These are phyloP conservation scores for Pythium grandisporangium DNA, from an alignment of 352 stramenopile species.

Conservation along the genomic window DNA sequence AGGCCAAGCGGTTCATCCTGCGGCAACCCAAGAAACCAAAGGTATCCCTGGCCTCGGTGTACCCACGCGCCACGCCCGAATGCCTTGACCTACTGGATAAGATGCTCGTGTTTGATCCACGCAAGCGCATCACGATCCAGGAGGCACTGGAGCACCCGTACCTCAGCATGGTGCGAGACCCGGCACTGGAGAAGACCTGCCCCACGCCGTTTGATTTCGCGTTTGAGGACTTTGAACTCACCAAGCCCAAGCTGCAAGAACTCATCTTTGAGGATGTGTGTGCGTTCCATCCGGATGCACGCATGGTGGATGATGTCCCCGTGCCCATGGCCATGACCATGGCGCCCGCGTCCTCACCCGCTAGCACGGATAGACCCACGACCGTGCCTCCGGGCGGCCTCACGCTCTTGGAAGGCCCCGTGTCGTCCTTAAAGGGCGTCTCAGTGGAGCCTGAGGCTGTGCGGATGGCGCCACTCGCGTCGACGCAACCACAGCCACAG, in stretches of 20 bases:
- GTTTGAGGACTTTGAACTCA: constrained; percentile 86
- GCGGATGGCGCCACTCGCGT: no score
- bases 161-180: constrained; percentile 65
- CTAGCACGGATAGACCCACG: no score
- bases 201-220: constrained; percentile 77
- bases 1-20: constrained; percentile 84
- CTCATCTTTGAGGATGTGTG: constrained; percentile 90
- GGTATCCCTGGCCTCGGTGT: constrained; percentile 76
- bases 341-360: constrained; percentile 6
- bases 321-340: no score
- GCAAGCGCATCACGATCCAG: constrained; percentile 74
- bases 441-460: no score
- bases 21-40: constrained; percentile 82
- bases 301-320: constrained; percentile 49
- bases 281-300: constrained; percentile 78
- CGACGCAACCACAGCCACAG: no score
- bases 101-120: constrained; percentile 92
- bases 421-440: no score
- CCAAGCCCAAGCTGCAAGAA: constrained; percentile 86
- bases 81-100: constrained; percentile 88
- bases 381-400: no score
- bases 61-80: constrained; percentile 67
- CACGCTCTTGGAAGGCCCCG: no score
- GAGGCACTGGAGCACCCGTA: constrained; percentile 76
- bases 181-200: constrained; percentile 64